A percentile compares a stretch with the other conserved stretches of the same genome.
These are phyloP conservation scores for Phialemoniopsis sp. DNA, from an alignment of 2,329 filamentous ascomycete genomes.

Conservation along the genomic window DNA sequence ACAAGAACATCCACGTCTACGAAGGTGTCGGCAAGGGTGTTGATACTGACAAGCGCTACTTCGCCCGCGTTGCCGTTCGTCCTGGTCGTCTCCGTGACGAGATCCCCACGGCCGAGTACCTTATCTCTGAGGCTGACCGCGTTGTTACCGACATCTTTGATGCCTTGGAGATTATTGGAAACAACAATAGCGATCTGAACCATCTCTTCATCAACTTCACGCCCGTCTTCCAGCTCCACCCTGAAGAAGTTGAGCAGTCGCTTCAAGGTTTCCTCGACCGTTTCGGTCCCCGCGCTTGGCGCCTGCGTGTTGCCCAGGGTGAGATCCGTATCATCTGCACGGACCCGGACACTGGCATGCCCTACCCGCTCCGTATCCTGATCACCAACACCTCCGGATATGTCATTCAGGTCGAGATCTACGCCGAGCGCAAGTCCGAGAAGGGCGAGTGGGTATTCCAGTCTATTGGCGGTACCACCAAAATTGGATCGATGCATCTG, in stretches of 20 bases:
- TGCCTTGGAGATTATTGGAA: slow-evolving; percentile 95
- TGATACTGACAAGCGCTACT: slow-evolving; percentile 97
- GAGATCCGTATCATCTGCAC: slow-evolving; percentile 99
- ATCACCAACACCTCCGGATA: slow-evolving; percentile 99
- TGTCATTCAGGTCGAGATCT: slow-evolving; percentile 95
- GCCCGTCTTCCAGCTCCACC: slow-evolving; percentile 88
- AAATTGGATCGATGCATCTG: slow-evolving; percentile 93
- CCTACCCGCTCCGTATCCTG: slow-evolving; percentile 90
- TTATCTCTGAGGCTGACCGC: slow-evolving; percentile 94
- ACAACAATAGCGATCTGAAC: slow-evolving; percentile 98
- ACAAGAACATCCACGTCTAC: slow-evolving; percentile 98
- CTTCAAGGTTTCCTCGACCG: slow-evolving; percentile 94
- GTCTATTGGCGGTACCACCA: slow-evolving; percentile 90
- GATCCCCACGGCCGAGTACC: slow-evolving; percentile 96
- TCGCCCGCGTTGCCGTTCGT: slow-evolving; percentile 91
- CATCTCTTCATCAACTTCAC: slow-evolving; percentile 99
- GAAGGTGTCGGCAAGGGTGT: slow-evolving; percentile 93
- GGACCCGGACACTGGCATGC: slow-evolving; percentile 75
- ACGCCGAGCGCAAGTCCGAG: slow-evolving; percentile 95
- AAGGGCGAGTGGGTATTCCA: slow-evolving; percentile 99
- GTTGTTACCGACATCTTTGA: slow-evolving; percentile 98
- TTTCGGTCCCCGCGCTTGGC: slow-evolving; percentile 92
- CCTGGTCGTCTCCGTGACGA: slow-evolving; percentile 93
- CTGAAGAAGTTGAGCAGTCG: slow-evolving; percentile 85
- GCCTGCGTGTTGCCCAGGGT: slow-evolving; percentile 91